Evolutionary conservation across 202 grass and related monocot species (phyloP).

Genomic region (Panicum virgatum): DNA sequence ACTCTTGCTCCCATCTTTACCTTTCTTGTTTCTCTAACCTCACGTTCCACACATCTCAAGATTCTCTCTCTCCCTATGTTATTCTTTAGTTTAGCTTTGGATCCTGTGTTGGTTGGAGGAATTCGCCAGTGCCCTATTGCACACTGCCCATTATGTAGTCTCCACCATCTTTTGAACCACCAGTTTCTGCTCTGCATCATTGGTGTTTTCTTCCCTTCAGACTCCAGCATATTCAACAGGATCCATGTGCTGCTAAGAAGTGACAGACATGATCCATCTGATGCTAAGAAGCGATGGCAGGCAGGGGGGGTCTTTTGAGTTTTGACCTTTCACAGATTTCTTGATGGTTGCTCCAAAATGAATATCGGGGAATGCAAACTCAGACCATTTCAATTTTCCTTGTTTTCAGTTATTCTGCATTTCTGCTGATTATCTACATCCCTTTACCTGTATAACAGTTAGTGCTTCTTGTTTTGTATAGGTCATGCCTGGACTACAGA

Average conservation of each 20-base stretch:
- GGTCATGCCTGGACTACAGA: constrained; percentile 99
- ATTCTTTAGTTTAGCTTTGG: not conserved
- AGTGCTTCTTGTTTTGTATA: constrained; percentile 36
- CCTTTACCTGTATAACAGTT: constrained; percentile 22
- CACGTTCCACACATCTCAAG: not conserved
- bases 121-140: not conserved
- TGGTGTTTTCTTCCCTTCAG: not conserved
- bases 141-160: not conserved
- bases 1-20: not conserved
- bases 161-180: not conserved
- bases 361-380: too few species aligned
- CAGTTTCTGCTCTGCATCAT: not conserved
- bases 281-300: not conserved
- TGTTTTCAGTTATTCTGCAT: constrained; percentile 9
- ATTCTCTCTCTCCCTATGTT: not conserved
- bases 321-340: not conserved
- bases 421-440: constrained; percentile 20
- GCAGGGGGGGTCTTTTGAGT: not conserved
- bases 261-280: not conserved
- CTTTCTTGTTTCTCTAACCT: not conserved
- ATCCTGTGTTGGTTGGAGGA: not conserved
- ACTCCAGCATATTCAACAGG: not conserved
- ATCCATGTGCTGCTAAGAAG: not conserved
- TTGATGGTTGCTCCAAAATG: not conserved
- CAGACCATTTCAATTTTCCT: not conserved